Percentiles rank a stretch among this genome's conserved stretches.
These are phyloP conservation scores for Fusarium protoensiforme DNA, from an alignment of 2,329 filamentous ascomycete species.

Conservation along the genomic window DNA sequence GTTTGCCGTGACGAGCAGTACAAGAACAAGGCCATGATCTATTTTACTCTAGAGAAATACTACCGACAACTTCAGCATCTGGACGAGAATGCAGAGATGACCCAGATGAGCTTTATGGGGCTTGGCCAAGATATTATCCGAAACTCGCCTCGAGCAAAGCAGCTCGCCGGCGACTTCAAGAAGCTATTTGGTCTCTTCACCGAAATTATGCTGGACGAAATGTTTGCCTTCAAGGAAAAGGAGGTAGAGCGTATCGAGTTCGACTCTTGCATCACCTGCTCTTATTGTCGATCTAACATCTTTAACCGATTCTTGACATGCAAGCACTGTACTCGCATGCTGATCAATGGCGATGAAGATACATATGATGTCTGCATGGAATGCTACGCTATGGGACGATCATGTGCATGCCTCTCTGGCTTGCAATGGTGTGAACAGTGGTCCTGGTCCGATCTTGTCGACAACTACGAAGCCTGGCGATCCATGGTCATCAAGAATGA, in stretches of 20 bases:
- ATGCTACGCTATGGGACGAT: constrained; percentile 96
- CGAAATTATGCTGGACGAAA: constrained; percentile 84
- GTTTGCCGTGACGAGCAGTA: constrained; percentile 98
- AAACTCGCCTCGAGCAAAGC: constrained; percentile 63
- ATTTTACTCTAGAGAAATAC: constrained; percentile 87
- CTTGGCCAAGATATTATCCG: constrained; percentile 59
- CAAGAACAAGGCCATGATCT: constrained; percentile 97
- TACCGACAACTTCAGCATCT: constrained; percentile 66
- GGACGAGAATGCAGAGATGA: constrained; percentile 60
- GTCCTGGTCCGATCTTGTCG: constrained; percentile 80
- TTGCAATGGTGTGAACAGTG: constrained; percentile 95
- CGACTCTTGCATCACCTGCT: constrained; percentile 93
- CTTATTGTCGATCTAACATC: constrained; percentile 95
- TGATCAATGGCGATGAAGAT: constrained; percentile 77
- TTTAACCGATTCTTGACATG: constrained; percentile 98
- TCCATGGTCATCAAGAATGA: constrained; percentile 80
- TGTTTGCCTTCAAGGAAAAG: constrained; percentile 79
- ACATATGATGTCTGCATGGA: constrained; percentile 98
- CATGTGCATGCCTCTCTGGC: constrained; percentile 87
- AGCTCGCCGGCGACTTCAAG: constrained; percentile 86
- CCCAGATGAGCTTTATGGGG: constrained; percentile 59
- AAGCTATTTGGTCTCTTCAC: constrained; percentile 82
- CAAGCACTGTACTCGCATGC: constrained; percentile 78
- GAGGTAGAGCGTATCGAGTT: constrained; percentile 81
- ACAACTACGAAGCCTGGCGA: constrained; percentile 86